Conservation (phyloP, 129 eudicot genomes). For the Pittosporum tobira region DNA sequence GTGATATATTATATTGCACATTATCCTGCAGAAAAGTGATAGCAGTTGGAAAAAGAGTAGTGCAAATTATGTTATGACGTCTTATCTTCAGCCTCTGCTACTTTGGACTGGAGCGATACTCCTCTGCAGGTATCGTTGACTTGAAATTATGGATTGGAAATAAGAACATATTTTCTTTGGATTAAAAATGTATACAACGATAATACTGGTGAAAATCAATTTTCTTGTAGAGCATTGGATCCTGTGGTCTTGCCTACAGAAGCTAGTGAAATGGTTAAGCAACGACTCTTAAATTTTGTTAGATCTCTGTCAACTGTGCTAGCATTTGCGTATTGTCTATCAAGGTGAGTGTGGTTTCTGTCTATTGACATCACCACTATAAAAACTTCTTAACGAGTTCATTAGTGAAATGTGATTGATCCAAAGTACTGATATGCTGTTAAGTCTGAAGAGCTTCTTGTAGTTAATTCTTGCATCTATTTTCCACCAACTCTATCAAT, state of each 20-base stretch:
- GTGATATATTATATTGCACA: conserved; percentile 4
- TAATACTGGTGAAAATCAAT: conserved; percentile 1
- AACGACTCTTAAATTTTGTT: conserved; percentile 69
- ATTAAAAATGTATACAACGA: not conserved
- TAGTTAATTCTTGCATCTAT: not conserved
- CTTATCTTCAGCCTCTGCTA: conserved; percentile 79
- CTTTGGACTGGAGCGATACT: conserved; percentile 88
- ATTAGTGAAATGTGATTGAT: not conserved
- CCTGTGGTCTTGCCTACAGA: conserved; percentile 78
- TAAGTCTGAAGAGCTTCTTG: not conserved
- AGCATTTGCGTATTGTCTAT: conserved; percentile 81
- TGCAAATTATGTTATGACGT: conserved; percentile 62
- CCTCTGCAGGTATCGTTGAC: conserved; percentile 62
- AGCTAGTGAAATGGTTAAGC: conserved; percentile 79
- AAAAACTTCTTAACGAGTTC: not conserved
- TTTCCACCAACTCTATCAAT: not conserved
- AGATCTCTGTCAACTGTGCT: conserved; percentile 88
- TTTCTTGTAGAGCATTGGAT: conserved; percentile 66
- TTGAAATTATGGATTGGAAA: not conserved
- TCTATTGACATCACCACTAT: not conserved
- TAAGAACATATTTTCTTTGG: not conserved
- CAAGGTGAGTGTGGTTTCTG: conserved; percentile 43
- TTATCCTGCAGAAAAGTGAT: conserved; percentile 51
- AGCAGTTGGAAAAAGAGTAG: conserved; percentile 80
- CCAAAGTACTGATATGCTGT: conserved; percentile 5